Evolutionary conservation across 768 basidiomycete genomes (phyloP).

Genomic region (Collybiopsis confluens): DNA sequence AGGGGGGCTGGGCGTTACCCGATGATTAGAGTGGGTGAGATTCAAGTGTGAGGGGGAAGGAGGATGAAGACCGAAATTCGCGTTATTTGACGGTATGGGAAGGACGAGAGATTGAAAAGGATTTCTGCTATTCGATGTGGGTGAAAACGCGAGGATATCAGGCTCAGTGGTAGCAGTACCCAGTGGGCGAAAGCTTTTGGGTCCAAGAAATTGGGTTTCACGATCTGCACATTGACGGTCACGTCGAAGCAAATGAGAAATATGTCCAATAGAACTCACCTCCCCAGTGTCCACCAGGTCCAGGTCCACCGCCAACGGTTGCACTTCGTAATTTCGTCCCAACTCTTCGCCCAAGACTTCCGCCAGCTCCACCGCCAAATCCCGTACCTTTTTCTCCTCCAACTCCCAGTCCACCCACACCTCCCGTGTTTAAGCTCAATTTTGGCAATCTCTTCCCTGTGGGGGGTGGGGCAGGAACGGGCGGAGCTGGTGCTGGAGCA

Average conservation of each 20-base stretch:
- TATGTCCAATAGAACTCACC: neutral
- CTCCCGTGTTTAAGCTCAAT: conserved; percentile 10
- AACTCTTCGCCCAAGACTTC: neutral
- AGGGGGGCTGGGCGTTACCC: conserved; percentile 36
- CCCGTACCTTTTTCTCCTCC: conserved; percentile 4
- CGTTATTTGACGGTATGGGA: neutral
- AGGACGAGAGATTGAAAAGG: neutral
- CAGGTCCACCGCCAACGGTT: conserved; percentile 1
- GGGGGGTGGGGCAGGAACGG: neutral
- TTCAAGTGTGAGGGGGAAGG: conserved; percentile 59
- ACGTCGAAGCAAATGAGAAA: no score
- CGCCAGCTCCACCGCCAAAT: conserved; percentile 1
- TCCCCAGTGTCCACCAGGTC: conserved; percentile 3
- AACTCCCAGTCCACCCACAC: conserved; percentile 6
- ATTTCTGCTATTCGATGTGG: neutral
- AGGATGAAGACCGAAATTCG: conserved; percentile 14
- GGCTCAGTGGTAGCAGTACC: conserved; percentile 14
- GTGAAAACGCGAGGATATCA: neutral
- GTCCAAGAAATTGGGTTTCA: neutral
- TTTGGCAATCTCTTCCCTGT: conserved; percentile 3
- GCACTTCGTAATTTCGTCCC: conserved; percentile 1
- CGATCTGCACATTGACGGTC: neutral
- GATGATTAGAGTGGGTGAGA: conserved; percentile 53
- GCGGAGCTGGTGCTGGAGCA: neutral
- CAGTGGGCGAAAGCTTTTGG: conserved; percentile 18